Conservation (phyloP, 768 basidiomycete species). For the Dioszegia aurantiaca region DNA sequence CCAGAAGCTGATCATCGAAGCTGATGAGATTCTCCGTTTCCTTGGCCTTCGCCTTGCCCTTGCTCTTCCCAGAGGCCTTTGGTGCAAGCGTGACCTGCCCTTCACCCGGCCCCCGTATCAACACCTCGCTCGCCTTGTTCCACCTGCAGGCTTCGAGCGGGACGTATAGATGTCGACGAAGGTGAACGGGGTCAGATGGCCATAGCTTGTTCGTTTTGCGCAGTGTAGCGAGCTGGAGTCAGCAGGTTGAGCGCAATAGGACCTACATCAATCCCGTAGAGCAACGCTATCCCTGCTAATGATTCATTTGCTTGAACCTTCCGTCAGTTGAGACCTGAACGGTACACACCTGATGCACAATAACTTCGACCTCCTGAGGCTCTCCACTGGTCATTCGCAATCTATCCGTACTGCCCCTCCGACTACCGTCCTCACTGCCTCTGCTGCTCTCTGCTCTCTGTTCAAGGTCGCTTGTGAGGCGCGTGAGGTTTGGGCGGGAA, state of each 20-base stretch:
- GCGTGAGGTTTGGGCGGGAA: constrained; percentile 33
- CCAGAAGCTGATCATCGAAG: constrained; percentile 24
- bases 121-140: constrained; percentile 44
- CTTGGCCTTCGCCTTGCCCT: background rate
- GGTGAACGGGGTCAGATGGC: constrained; percentile 86
- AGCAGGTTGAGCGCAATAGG: background rate
- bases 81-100: constrained; percentile 42
- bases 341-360: constrained; percentile 52
- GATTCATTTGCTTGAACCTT: constrained; percentile 73
- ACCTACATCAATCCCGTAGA: constrained; percentile 75
- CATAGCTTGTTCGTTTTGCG: constrained; percentile 88
- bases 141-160: constrained; percentile 57
- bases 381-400: constrained; percentile 7
- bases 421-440: constrained; percentile 28
- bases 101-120: constrained; percentile 45
- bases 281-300: constrained; percentile 79
- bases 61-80: constrained; percentile 15
- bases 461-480: constrained; percentile 46
- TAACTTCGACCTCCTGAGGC: constrained; percentile 49
- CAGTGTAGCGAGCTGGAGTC: constrained; percentile 61
- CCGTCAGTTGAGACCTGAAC: background rate
- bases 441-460: constrained; percentile 42
- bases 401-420: constrained; percentile 34
- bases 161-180: constrained; percentile 76
- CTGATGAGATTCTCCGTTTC: constrained; percentile 4